phyloP scores from a whole-genome alignment of 768 basidiomycete genomes.

The Candolleomyces eurysporus region DNA sequence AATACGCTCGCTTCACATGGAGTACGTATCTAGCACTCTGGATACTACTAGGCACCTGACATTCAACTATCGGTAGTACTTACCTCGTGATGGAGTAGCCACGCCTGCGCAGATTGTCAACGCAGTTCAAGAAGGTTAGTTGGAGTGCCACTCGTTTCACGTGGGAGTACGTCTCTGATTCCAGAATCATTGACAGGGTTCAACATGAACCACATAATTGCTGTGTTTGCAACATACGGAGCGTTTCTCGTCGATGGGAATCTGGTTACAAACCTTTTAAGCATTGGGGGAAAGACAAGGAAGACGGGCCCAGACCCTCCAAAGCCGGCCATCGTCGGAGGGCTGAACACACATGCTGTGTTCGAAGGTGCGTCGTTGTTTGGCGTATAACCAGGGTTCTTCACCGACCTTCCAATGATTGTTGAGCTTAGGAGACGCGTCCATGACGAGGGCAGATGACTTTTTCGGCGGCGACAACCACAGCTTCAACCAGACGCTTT shows the following conservation, averaged over 20 bases:
- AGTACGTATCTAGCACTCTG: slow-evolving; percentile 3
- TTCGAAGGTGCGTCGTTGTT: slow-evolving; percentile 13
- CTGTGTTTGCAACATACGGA: slow-evolving; percentile 13
- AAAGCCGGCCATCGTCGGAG: slow-evolving; percentile 15
- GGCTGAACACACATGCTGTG: slow-evolving; percentile 14
- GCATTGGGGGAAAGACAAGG: slow-evolving; percentile 17
- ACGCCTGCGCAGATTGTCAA: slow-evolving; percentile 13
- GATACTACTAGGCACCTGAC: not conserved
- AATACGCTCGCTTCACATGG: slow-evolving; percentile 21
- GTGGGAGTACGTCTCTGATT: too few relatives aligned
- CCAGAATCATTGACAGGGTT: slow-evolving; percentile 7
- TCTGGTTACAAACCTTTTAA: slow-evolving; percentile 14
- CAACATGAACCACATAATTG: slow-evolving; percentile 14
- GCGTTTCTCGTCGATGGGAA: slow-evolving; percentile 18
- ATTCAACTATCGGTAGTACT: slow-evolving; percentile 4
- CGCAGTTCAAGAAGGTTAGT: slow-evolving; percentile 15
- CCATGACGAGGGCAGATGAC: slow-evolving; percentile 9
- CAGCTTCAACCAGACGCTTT: slow-evolving; percentile 20
- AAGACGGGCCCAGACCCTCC: slow-evolving; percentile 18
- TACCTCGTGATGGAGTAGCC: slow-evolving; percentile 14
- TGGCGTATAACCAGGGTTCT: not conserved
- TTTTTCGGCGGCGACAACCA: slow-evolving; percentile 19
- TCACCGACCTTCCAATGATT: not conserved
- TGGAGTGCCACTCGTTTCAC: not conserved
- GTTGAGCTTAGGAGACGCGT: not conserved